Base-by-base conservation (phyloP, 495 filamentous ascomycete species). In the Penicillium verhagenii region DNA sequence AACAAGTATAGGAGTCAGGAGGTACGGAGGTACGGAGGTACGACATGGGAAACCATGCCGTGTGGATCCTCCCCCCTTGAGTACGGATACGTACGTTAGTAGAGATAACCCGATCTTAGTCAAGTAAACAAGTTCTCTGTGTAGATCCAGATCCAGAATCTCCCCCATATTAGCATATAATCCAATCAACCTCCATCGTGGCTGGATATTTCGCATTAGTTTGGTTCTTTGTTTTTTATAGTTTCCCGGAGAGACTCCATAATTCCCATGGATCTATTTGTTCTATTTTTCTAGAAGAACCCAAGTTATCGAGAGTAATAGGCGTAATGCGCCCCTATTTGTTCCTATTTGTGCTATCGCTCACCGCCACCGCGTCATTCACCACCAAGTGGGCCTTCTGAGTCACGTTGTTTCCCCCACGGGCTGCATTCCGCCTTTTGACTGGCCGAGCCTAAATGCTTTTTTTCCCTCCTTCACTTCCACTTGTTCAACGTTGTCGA, bases 371-470 rank as follows among this genome's bases (percentile, higher is more conserved):
- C 47, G 18, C 25, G 26, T 31, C 26, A 49, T 33, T 11, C n/a
- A 23, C 6, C 13, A 14, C 7, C 19, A 42, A 63, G 59, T 67
- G 64, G 68, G 49, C 20, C 54, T 45, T 23, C 19, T 63, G 53
- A 68, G 55, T 68, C 67, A 66, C 59, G 52, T 62, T 62, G 39
- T 58, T 57, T 64, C 64, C 60, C 69, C 67, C 71, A 74, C 71
- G 69, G 60, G 61, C 50, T 40, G 50, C 43, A 56, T 55, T 61
- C 57, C 48, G 53, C 29, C 19, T 42, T 64, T 52, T 74, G 65
- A 74, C 53, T 71, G 72, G 70, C 59, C 50, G 57, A 65, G 46
- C 44, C 42, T 52, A 55, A 57, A 56, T 47, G 56, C 53, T 68
- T 54, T 62, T 61, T 44, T 33, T 26, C 13, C 28, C 21, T 43